phyloP scores from a whole-genome alignment of 768 basidiomycete species.

The Lactarius trivialis region DNA sequence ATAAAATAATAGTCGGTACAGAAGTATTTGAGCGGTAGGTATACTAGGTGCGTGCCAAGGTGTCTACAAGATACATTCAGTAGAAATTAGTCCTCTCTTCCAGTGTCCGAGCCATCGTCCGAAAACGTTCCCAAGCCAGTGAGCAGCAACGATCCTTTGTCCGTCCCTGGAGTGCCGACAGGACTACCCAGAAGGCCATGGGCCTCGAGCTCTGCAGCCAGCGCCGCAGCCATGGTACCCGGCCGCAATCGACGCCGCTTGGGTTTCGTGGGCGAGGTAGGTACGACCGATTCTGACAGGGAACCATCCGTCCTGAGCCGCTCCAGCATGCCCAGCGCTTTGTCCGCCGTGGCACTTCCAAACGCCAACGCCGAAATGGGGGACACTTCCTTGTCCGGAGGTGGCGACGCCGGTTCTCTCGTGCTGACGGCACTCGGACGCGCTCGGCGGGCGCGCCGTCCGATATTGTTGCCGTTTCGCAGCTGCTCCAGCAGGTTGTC shows the following conservation, averaged over 20 bases:
- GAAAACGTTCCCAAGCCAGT: conserved; percentile 2
- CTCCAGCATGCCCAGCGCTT: conserved; percentile 72
- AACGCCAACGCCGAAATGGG: conserved; percentile 27
- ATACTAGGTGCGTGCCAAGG: not conserved
- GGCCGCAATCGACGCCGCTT: conserved; percentile 24
- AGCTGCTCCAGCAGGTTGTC: conserved; percentile 69
- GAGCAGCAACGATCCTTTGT: not conserved
- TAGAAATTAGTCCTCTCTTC: conserved; percentile 13
- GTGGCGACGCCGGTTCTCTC: conserved; percentile 31
- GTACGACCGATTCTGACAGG: conserved; percentile 27
- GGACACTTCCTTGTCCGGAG: conserved; percentile 23
- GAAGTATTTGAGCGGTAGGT: not conserved
- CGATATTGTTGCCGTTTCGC: conserved; percentile 59
- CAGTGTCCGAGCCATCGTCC: conserved; percentile 17
- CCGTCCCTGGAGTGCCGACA: not conserved
- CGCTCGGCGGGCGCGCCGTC: conserved; percentile 47
- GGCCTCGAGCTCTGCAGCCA: conserved; percentile 22
- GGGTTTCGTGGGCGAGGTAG: conserved; percentile 24
- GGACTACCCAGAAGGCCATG: conserved; percentile 10
- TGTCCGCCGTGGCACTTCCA: conserved; percentile 45
- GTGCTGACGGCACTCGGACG: conserved; percentile 37
- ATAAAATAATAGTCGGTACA: conserved; percentile 15
- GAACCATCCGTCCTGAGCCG: conserved; percentile 68
- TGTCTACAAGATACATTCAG: conserved; percentile 15
- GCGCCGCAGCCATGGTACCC: conserved; percentile 14